Evolutionary conservation across 805 yeast genomes (phyloP).

Genomic region (Millerago galiae): DNA sequence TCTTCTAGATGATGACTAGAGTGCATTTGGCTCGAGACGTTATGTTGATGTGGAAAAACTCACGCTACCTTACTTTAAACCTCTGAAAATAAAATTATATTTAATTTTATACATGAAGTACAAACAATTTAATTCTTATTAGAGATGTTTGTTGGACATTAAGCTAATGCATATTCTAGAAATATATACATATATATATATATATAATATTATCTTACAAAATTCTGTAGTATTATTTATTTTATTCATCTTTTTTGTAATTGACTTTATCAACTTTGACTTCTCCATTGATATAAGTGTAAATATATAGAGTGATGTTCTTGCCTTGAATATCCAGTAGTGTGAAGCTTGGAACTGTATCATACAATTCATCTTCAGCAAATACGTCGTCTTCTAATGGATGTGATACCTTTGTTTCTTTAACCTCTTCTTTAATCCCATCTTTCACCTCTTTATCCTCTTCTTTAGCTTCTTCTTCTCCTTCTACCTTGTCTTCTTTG

Average conservation of each 20-base stretch:
- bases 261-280: conserved; percentile 87
- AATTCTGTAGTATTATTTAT: neutral
- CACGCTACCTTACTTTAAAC: conserved; percentile 86
- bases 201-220: neutral
- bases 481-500: no score
- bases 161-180: conserved; percentile 11
- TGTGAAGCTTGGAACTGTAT: conserved; percentile 74
- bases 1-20: conserved; percentile 33
- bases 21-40: conserved; percentile 99
- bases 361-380: conserved; percentile 18
- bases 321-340: conserved; percentile 78
- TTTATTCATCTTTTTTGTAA: conserved; percentile 43
- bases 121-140: no score
- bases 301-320: conserved; percentile 75
- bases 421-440: conserved; percentile 3
- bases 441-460: neutral
- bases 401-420: conserved; percentile 6
- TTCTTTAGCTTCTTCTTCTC: conserved; percentile 26
- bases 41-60: conserved; percentile 94
- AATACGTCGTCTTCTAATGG: conserved; percentile 16
- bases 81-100: conserved; percentile 38
- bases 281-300: conserved; percentile 72
- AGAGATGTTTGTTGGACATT: neutral
- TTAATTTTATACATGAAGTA: no score
- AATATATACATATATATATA: neutral